phyloP scores from a whole-genome alignment of 371 early-diverging fungal genomes.

The Apophysomyces elegans region DNA sequence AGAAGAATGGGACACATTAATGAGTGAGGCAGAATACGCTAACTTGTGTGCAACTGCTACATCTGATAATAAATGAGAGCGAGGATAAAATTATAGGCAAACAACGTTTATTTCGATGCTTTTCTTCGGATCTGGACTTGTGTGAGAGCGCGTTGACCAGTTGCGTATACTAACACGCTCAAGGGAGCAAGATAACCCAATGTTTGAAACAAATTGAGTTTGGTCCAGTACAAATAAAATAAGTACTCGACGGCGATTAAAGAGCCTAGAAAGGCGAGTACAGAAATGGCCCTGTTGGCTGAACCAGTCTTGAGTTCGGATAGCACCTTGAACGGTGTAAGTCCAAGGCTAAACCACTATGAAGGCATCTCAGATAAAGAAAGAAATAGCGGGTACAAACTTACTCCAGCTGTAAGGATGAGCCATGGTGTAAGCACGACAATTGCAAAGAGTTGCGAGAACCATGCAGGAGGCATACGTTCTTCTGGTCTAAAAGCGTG shows the following conservation, averaged over 20 bases:
- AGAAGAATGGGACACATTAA: constrained; percentile 63
- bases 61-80: constrained; percentile 18
- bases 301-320: constrained; percentile 31
- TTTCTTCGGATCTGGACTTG: constrained; percentile 46
- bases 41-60: constrained; percentile 28
- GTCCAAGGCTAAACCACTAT: constrained; percentile 62
- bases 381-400: constrained; percentile 16
- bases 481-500: constrained; percentile 70
- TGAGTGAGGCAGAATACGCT: constrained; percentile 69
- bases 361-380: neutral
- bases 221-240: constrained; percentile 73
- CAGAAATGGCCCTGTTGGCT: constrained; percentile 39
- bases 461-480: constrained; percentile 60
- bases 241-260: constrained; percentile 62
- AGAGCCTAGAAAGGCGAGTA: constrained; percentile 60
- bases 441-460: constrained; percentile 62
- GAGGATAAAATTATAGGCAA: constrained; percentile 1
- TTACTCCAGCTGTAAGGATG: constrained; percentile 61
- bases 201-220: constrained; percentile 72
- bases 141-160: constrained; percentile 65
- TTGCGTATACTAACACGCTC: constrained; percentile 55
- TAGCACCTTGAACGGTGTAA: constrained; percentile 48
- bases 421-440: constrained; percentile 71
- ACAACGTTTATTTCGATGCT: constrained; percentile 10
- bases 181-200: constrained; percentile 64